These are phyloP conservation scores for Debaryomyces nepalensis DNA, from an alignment of 1,139 yeast species.

Conservation along the genomic window DNA sequence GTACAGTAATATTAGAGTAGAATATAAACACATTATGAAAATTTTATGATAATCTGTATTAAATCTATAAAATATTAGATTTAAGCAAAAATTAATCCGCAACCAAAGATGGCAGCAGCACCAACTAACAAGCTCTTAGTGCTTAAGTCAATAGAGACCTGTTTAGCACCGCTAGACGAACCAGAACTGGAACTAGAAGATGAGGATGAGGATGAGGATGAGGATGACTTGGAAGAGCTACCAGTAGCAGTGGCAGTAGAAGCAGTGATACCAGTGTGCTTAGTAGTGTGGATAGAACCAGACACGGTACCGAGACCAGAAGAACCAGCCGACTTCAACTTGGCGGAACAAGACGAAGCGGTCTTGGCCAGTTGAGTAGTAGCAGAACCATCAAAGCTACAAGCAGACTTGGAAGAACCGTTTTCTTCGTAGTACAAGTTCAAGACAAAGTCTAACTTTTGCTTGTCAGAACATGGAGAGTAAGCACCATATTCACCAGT, in stretches of 20 bases:
- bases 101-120: slow-evolving; percentile 26
- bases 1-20: too few relatives aligned
- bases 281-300: slow-evolving; percentile 31
- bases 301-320: slow-evolving; percentile 46
- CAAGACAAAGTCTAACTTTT: slow-evolving; percentile 64
- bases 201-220: slow-evolving; percentile 26
- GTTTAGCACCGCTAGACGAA: slow-evolving; percentile 22
- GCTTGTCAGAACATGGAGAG: slow-evolving; percentile 62
- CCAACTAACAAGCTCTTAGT: slow-evolving; percentile 29
- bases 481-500: slow-evolving; percentile 65
- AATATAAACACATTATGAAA: slow-evolving; percentile 4
- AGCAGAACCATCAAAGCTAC: slow-evolving; percentile 74
- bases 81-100: slow-evolving; percentile 27
- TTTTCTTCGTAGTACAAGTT: slow-evolving; percentile 60
- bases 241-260: slow-evolving; percentile 33
- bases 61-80: slow-evolving; percentile 1
- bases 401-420: slow-evolving; percentile 51
- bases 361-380: slow-evolving; percentile 46
- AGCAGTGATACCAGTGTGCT: slow-evolving; percentile 29
- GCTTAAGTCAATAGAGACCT: slow-evolving; percentile 21
- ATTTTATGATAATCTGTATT: slow-evolving; percentile 1
- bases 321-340: slow-evolving; percentile 45
- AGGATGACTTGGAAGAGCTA: slow-evolving; percentile 27
- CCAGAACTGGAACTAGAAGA: slow-evolving; percentile 16
- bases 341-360: slow-evolving; percentile 57